These are phyloP conservation scores for Calonectria pauciramosa DNA, from an alignment of 2,329 filamentous ascomycete genomes.

Conservation along the genomic window DNA sequence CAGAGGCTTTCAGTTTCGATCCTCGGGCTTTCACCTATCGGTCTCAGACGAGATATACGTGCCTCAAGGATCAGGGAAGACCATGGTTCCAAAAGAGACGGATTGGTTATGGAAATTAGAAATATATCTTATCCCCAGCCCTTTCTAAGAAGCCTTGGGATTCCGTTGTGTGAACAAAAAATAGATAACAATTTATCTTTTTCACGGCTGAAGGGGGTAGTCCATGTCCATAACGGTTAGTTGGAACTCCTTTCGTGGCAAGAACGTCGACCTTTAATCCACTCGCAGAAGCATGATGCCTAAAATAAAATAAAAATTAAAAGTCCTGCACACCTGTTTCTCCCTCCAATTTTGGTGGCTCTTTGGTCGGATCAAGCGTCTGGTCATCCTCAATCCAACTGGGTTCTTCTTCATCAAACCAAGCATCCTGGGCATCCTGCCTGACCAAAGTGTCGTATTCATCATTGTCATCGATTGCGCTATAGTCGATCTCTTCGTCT, in stretches of 20 bases:
- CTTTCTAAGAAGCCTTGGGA: neutral
- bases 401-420: constrained; percentile 85
- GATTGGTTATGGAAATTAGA: neutral
- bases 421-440: constrained; percentile 78
- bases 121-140: neutral
- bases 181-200: too few relatives aligned
- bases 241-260: too few relatives aligned
- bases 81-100: neutral
- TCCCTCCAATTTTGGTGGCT: constrained; percentile 54
- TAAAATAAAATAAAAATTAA: constrained; percentile 51
- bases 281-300: neutral
- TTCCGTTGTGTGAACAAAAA: neutral
- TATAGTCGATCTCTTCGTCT: constrained; percentile 86
- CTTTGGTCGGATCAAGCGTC: constrained; percentile 4
- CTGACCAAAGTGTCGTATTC: constrained; percentile 75
- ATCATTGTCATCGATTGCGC: constrained; percentile 77
- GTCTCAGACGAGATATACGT: neutral
- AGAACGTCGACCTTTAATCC: neutral
- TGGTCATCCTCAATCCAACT: constrained; percentile 68
- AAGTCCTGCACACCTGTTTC: constrained; percentile 83
- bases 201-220: neutral
- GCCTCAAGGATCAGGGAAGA: neutral
- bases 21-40: neutral
- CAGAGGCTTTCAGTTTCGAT: neutral
- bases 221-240: neutral